These are phyloP conservation scores for Collybia nuda DNA, from an alignment of 768 basidiomycete genomes.

Conservation along the genomic window DNA sequence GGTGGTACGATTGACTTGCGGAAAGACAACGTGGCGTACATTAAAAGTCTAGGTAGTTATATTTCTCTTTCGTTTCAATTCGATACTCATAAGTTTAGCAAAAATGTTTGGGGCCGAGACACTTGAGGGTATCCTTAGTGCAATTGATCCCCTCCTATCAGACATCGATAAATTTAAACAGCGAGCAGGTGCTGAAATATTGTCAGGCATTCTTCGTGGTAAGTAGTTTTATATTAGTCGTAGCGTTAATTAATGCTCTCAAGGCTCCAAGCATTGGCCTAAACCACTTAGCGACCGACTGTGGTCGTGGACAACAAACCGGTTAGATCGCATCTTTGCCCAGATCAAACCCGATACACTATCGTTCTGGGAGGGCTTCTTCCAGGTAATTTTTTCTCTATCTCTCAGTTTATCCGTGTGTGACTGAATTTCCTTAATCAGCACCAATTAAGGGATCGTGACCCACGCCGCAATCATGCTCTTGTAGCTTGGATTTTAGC, in stretches of 20 bases:
- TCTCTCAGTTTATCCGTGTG: background rate
- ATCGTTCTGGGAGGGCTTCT: slow-evolving; percentile 68
- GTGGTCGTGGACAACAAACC: slow-evolving; percentile 71
- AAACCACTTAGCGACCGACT: slow-evolving; percentile 47
- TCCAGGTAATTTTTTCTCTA: slow-evolving; percentile 51
- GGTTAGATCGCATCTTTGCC: slow-evolving; percentile 60
- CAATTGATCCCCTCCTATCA: slow-evolving; percentile 59
- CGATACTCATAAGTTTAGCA: slow-evolving; percentile 35
- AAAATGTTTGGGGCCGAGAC: slow-evolving; percentile 61
- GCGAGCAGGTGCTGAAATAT: slow-evolving; percentile 65
- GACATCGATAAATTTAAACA: slow-evolving; percentile 84
- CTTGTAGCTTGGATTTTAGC: slow-evolving; percentile 77
- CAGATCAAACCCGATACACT: slow-evolving; percentile 88
- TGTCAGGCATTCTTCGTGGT: slow-evolving; percentile 79
- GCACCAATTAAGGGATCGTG: slow-evolving; percentile 63
- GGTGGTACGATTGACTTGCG: slow-evolving; percentile 55
- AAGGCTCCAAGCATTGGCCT: slow-evolving; percentile 84
- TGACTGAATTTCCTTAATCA: slow-evolving; percentile 16
- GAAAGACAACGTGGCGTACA: slow-evolving; percentile 41
- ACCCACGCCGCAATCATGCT: slow-evolving; percentile 75
- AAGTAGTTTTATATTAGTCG: slow-evolving; percentile 11
- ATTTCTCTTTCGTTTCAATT: slow-evolving; percentile 1
- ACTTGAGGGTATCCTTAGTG: slow-evolving; percentile 51
- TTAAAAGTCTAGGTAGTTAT: slow-evolving; percentile 38
- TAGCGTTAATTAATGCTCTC: background rate